These are phyloP conservation scores for Penicillium chermesinum DNA, from an alignment of 495 filamentous ascomycete genomes.

Conservation along the genomic window DNA sequence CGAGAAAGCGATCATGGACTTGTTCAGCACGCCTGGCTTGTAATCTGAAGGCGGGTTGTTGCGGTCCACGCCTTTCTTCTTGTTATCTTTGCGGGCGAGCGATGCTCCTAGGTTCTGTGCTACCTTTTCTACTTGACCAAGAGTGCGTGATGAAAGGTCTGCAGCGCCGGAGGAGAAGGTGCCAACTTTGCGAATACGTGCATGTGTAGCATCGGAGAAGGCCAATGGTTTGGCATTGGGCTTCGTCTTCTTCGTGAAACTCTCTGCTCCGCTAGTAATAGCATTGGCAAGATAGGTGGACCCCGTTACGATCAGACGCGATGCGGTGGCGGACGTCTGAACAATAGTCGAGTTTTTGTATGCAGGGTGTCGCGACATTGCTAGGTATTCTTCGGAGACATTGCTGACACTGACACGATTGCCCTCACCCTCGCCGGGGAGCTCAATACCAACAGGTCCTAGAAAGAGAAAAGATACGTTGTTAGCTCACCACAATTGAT, in stretches of 20 bases:
- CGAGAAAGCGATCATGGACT: slow-evolving; percentile 92
- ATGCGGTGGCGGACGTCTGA: slow-evolving; percentile 83
- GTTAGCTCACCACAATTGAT: neutral
- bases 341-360: slow-evolving; percentile 85
- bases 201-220: slow-evolving; percentile 81
- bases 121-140: slow-evolving; percentile 70
- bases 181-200: slow-evolving; percentile 78
- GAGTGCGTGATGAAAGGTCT: slow-evolving; percentile 74
- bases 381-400: slow-evolving; percentile 72
- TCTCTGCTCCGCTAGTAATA: slow-evolving; percentile 69
- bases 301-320: slow-evolving; percentile 85
- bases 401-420: slow-evolving; percentile 69
- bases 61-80: slow-evolving; percentile 52
- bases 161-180: slow-evolving; percentile 72
- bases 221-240: slow-evolving; percentile 73
- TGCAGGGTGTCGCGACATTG: slow-evolving; percentile 77
- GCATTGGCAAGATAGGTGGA: slow-evolving; percentile 72
- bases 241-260: slow-evolving; percentile 71
- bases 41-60: slow-evolving; percentile 56
- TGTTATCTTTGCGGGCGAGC: slow-evolving; percentile 56
- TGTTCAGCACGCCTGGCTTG: slow-evolving; percentile 90
- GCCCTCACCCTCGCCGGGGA: slow-evolving; percentile 67
- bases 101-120: slow-evolving; percentile 86
- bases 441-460: slow-evolving; percentile 89
- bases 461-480: neutral